These are phyloP conservation scores for Capsicum chinense DNA, from an alignment of 257 asterid genomes.

Conservation along the genomic window DNA sequence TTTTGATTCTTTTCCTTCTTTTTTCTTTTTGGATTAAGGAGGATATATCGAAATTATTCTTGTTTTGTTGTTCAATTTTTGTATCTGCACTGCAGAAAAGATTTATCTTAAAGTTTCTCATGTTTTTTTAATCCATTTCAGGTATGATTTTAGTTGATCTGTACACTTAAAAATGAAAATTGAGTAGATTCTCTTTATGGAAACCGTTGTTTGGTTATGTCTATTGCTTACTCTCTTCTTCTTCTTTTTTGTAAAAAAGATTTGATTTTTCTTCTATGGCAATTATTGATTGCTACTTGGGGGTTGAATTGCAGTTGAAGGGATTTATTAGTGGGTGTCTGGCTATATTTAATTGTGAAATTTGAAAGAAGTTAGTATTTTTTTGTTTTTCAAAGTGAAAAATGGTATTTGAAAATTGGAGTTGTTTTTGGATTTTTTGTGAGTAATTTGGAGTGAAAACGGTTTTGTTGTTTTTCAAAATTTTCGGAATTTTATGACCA, in stretches of 20 bases:
- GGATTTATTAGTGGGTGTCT: background rate
- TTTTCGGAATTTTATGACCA: too few relatives aligned
- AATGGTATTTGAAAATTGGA: too few relatives aligned
- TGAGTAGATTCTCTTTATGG: background rate
- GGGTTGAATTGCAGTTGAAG: background rate
- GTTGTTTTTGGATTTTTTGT: too few relatives aligned
- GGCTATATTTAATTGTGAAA: too few relatives aligned
- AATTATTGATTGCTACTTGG: background rate
- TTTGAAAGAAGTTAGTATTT: too few relatives aligned
- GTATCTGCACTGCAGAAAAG: background rate
- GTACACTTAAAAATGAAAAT: background rate
- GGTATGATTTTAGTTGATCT: conserved; percentile 4
- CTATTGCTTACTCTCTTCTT: background rate
- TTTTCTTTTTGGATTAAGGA: too few relatives aligned
- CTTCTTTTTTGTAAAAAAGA: too few relatives aligned
- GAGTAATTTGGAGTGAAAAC: too few relatives aligned
- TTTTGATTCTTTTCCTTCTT: background rate
- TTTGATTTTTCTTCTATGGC: background rate
- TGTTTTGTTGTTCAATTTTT: conserved; percentile 1
- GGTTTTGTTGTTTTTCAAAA: too few relatives aligned
- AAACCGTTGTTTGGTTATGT: background rate
- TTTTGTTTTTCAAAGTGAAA: too few relatives aligned
- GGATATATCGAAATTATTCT: background rate
- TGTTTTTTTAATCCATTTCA: background rate
- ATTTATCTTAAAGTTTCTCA: background rate